These are phyloP conservation scores for Heterobasidion occidentale DNA, from an alignment of 1,284 basidiomycete genomes.

Conservation along the genomic window DNA sequence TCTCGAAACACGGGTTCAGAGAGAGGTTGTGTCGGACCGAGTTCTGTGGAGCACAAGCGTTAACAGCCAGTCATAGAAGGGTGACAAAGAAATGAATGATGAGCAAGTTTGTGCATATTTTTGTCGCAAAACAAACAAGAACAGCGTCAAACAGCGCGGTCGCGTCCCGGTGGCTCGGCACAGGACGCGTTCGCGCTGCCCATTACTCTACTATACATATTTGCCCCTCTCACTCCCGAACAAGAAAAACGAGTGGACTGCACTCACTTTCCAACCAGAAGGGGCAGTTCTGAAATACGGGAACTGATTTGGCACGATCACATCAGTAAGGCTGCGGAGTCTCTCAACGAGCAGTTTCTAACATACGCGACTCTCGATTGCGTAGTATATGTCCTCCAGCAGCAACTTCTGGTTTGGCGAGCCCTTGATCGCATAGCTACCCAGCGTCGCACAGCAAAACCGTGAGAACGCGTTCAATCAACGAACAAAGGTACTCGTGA, in stretches of 20 bases:
- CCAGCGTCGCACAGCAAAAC: not conserved
- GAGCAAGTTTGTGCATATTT: conserved; percentile 15
- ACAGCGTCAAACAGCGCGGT: conserved; percentile 56
- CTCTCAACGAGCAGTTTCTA: not conserved
- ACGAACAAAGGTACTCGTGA: conserved; percentile 5
- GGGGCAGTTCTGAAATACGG: conserved; percentile 79
- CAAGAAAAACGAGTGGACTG: not conserved
- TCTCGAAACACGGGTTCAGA: conserved; percentile 89
- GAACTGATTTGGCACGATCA: conserved; percentile 39
- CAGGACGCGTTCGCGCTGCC: not conserved
- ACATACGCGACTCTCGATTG: conserved; percentile 75
- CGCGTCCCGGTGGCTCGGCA: conserved; percentile 23
- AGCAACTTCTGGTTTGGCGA: conserved; percentile 77
- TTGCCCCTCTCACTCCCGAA: not conserved
- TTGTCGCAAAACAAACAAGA: conserved; percentile 35
- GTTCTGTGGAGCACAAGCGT: conserved; percentile 47
- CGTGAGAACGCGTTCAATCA: conserved; percentile 4
- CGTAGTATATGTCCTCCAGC: conserved; percentile 81
- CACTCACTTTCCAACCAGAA: conserved; percentile 76
- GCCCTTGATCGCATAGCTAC: conserved; percentile 79
- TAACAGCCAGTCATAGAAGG: conserved; percentile 2
- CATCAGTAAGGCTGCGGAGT: not conserved
- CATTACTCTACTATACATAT: no score
- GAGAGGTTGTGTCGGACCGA: conserved; percentile 93
- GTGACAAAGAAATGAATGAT: not conserved